Evolutionary conservation across 768 basidiomycete species (phyloP).

Genomic region (Auriscalpium vulgare): DNA sequence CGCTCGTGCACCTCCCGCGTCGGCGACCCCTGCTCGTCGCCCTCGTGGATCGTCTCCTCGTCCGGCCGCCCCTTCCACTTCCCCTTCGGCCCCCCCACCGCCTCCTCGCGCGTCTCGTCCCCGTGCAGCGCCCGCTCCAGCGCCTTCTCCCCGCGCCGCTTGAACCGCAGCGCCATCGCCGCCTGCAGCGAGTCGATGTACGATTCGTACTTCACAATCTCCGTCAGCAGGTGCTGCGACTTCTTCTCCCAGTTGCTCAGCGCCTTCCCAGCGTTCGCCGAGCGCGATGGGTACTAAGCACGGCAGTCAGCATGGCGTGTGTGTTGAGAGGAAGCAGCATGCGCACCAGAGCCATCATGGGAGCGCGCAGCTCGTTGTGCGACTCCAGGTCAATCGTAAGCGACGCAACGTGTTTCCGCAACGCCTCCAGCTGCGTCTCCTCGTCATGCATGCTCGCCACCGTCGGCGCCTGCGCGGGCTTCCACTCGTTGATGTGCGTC

Average conservation of each 20-base stretch:
- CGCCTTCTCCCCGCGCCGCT: conserved; percentile 85
- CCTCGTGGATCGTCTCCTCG: conserved; percentile 41
- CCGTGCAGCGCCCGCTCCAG: conserved; percentile 49
- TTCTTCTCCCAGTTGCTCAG: conserved; percentile 89
- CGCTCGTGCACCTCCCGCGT: not conserved
- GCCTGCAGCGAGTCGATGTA: conserved; percentile 86
- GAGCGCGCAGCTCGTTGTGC: conserved; percentile 78
- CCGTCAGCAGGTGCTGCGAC: conserved; percentile 80
- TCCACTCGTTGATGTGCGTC: conserved; percentile 87
- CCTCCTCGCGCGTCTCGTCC: conserved; percentile 4
- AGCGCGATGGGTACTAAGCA: conserved; percentile 71
- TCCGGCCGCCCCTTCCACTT: conserved; percentile 33
- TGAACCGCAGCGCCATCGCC: conserved; percentile 79
- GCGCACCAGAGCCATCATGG: conserved; percentile 72
- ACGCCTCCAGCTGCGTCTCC: conserved; percentile 84
- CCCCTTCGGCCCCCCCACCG: conserved; percentile 21
- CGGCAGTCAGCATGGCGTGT: conserved; percentile 9
- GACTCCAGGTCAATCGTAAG: conserved; percentile 73
- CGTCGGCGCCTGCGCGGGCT: conserved; percentile 76
- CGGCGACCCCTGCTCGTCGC: conserved; percentile 29
- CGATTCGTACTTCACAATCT: conserved; percentile 92
- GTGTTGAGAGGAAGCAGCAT: not conserved
- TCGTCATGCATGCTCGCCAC: conserved; percentile 85
- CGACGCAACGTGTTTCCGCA: conserved; percentile 70
- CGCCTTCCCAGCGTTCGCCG: conserved; percentile 67